phyloP scores from a whole-genome alignment of 2,329 filamentous ascomycete genomes.

The Alternaria alternata region DNA sequence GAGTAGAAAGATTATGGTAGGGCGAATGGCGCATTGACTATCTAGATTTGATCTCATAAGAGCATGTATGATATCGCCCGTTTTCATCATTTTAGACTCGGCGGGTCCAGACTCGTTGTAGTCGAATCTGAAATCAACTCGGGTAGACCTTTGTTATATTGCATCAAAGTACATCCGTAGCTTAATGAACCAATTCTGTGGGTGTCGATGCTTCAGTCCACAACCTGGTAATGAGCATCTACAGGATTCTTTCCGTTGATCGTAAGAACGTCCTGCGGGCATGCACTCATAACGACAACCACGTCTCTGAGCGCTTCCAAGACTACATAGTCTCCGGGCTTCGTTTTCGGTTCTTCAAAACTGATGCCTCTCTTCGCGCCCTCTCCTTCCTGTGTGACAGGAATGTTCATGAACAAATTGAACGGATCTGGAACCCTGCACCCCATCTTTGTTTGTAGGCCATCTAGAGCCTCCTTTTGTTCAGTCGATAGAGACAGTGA shows the following conservation, averaged over 20 bases:
- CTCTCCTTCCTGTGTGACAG: slow-evolving; percentile 51
- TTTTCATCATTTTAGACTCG: slow-evolving; percentile 26
- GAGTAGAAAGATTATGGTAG: not conserved
- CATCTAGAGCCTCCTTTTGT: slow-evolving; percentile 29
- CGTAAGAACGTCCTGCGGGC: slow-evolving; percentile 55
- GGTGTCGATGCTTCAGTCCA: slow-evolving; percentile 10
- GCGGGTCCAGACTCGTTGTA: slow-evolving; percentile 23
- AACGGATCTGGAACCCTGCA: slow-evolving; percentile 45
- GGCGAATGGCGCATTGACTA: not conserved
- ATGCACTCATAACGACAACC: slow-evolving; percentile 58
- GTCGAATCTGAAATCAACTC: not conserved
- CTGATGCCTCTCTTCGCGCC: slow-evolving; percentile 43
- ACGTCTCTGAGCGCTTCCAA: slow-evolving; percentile 56
- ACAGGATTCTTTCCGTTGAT: slow-evolving; percentile 55
- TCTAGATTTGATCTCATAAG: slow-evolving; percentile 20
- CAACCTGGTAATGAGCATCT: slow-evolving; percentile 54
- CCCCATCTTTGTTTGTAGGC: slow-evolving; percentile 33
- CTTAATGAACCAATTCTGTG: not conserved
- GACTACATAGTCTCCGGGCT: slow-evolving; percentile 54
- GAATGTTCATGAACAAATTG: slow-evolving; percentile 57
- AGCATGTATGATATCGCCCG: slow-evolving; percentile 22
- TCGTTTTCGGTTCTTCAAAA: slow-evolving; percentile 53
- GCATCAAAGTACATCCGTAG: rapidly evolving
- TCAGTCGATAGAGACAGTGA: slow-evolving; percentile 17
- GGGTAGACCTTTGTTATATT: not conserved